Evolutionary conservation across 1,284 basidiomycete genomes (phyloP).

Genomic region (Ustilago bromivora): DNA sequence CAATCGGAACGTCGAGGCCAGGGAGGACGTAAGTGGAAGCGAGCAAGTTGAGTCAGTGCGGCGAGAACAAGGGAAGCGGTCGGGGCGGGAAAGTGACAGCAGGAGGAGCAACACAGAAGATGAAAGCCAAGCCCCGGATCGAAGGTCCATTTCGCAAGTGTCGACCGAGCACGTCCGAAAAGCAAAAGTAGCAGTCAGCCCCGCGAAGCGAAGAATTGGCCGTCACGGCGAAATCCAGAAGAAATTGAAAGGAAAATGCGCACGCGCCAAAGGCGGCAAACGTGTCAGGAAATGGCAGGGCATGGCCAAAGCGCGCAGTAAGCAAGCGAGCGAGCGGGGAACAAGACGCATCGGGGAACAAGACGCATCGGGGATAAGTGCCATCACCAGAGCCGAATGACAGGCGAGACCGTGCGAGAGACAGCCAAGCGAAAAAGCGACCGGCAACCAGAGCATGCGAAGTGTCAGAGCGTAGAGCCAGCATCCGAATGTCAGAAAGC

Average conservation of each 20-base stretch:
- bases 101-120: background rate
- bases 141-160: constrained; percentile 1
- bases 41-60: constrained; percentile 27
- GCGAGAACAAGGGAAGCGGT: constrained; percentile 11
- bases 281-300: background rate
- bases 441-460: background rate
- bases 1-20: background rate
- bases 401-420: constrained; percentile 1
- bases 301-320: background rate
- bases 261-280: constrained; percentile 14
- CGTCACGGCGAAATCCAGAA: constrained; percentile 15
- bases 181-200: constrained; percentile 3
- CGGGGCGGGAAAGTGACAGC: constrained; percentile 11
- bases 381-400: background rate
- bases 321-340: constrained; percentile 3
- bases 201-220: constrained; percentile 3
- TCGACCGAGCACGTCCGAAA: constrained; percentile 45
- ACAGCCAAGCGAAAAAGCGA: background rate
- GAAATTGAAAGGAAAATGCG: background rate
- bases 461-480: background rate
- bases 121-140: constrained; percentile 9
- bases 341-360: constrained; percentile 1
- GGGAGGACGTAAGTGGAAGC: constrained; percentile 5
- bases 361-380: constrained; percentile 11
- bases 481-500: background rate